phyloP scores from a whole-genome alignment of 345 rosid genomes.

The Rubroshorea leprosula region DNA sequence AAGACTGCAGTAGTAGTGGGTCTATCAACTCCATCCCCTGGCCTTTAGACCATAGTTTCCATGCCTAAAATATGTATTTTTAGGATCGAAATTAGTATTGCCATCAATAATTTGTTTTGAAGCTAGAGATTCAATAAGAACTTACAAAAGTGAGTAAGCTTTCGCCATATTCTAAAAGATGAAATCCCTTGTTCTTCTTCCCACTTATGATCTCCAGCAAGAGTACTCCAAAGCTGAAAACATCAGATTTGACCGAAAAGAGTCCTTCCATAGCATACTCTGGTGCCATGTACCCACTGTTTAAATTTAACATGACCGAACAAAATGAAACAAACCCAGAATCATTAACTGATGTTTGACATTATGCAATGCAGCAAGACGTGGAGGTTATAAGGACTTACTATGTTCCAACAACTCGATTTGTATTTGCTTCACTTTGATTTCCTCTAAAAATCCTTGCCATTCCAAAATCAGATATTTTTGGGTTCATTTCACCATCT shows the following conservation, averaged over 20 bases:
- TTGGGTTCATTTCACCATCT: conserved; percentile 22
- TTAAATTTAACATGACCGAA: neutral
- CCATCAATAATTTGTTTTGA: neutral
- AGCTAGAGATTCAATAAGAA: neutral
- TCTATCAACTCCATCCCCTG: conserved; percentile 12
- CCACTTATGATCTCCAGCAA: conserved; percentile 36
- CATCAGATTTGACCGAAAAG: conserved; percentile 34
- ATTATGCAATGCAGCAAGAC: neutral
- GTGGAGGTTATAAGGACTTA: conserved; percentile 7
- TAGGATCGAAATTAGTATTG: neutral
- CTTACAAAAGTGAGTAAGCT: conserved; percentile 32
- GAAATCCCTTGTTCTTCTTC: conserved; percentile 27
- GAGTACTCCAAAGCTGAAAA: conserved; percentile 45
- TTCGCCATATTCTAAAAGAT: conserved; percentile 16
- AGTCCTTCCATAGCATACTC: conserved; percentile 33
- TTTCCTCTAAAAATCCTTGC: conserved; percentile 28
- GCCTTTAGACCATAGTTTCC: conserved; percentile 24
- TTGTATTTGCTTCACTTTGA: conserved; percentile 27
- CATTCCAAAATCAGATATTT: conserved; percentile 32
- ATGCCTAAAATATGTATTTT: conserved; percentile 18
- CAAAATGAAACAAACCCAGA: neutral
- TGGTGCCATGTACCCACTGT: conserved; percentile 36
- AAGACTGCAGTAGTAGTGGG: conserved; percentile 1
- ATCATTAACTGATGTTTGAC: neutral
- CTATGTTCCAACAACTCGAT: conserved; percentile 35